Evolutionary conservation across 768 basidiomycete genomes (phyloP), one percentile per base, ranked within the genome.

Genomic region (Scleroderma citrinum): DNA sequence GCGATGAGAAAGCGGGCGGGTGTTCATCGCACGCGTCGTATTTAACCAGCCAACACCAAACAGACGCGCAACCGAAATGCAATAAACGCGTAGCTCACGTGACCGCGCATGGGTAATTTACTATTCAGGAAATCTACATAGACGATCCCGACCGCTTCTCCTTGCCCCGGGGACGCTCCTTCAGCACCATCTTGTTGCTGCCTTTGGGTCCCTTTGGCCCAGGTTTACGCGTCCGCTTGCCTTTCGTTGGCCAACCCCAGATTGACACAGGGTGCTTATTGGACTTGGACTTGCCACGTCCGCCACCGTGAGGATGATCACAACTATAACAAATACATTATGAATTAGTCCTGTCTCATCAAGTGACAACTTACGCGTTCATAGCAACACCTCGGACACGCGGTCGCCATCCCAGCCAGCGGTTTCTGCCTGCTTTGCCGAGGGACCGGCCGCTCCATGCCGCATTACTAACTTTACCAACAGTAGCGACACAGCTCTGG

Each of bases 221-320:
- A 14, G 92, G 89, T 64, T 92, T 87, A 60, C 95, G 84, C 48
- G 95, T 99, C 50, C 95, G 79, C 52, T 83, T 89, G 51, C 93
- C 93, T 73, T 92, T 92, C 13, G 91, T 87, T 50, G 86, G 77
- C 87, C 89, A 92, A 48, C 92, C 93, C 85, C 87, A 96, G 46
- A 89, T 81, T 11, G 90, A 92, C 23, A 88, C 83, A 2, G 94
- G 92, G 64, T 93, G 85, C 63, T 91, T 95, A 80, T 94, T 84
- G 50, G 90, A 91, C 76, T 99, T 98, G 52, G 87, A 90, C 69
- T 95, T 97, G 58, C 95, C 95, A 70, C 95, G 87, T 68, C 95
- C 95, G 74, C 95, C 94, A 69, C 94, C 94, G 64, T 96, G 93
- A 52, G 95, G 93, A 69, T 94, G 92, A 68, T 93, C 92, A 47